These are phyloP conservation scores for Eucalyptus regnans DNA, from an alignment of 345 rosid genomes.

Conservation along the genomic window DNA sequence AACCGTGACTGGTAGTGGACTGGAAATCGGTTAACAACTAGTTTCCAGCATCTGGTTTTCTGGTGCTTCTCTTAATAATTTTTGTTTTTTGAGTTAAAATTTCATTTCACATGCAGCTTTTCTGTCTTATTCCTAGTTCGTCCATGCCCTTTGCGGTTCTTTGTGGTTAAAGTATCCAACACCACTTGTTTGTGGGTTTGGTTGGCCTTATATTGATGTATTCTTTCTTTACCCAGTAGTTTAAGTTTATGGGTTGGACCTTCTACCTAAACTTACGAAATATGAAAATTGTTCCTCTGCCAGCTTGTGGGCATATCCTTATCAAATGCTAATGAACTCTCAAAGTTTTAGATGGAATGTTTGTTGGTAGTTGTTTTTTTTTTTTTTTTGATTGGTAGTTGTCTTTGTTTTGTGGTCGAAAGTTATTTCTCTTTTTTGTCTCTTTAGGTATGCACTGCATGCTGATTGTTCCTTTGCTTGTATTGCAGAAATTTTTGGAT, in stretches of 20 bases:
- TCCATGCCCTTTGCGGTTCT: background rate
- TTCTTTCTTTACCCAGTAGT: background rate
- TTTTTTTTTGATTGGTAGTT: background rate
- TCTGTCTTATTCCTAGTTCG: background rate
- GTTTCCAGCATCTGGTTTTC: background rate
- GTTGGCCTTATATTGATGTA: background rate
- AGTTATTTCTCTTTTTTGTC: background rate
- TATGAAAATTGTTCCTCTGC: background rate
- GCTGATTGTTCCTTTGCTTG: background rate
- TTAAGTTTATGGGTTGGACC: background rate
- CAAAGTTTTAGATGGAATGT: background rate
- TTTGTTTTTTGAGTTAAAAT: background rate
- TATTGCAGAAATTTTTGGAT: slow-evolving; percentile 89
- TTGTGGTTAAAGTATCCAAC: background rate
- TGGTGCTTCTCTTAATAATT: background rate
- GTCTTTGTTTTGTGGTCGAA: background rate
- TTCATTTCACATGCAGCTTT: background rate
- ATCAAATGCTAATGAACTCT: background rate
- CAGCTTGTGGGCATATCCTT: background rate
- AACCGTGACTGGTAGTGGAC: background rate
- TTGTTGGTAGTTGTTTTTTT: background rate
- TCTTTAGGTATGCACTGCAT: background rate
- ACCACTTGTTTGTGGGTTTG: background rate
- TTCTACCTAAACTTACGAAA: background rate
- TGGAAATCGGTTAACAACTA: background rate